These are phyloP conservation scores for Podila epicladia DNA, from an alignment of 192 early-diverging fungal species.

Conservation along the genomic window DNA sequence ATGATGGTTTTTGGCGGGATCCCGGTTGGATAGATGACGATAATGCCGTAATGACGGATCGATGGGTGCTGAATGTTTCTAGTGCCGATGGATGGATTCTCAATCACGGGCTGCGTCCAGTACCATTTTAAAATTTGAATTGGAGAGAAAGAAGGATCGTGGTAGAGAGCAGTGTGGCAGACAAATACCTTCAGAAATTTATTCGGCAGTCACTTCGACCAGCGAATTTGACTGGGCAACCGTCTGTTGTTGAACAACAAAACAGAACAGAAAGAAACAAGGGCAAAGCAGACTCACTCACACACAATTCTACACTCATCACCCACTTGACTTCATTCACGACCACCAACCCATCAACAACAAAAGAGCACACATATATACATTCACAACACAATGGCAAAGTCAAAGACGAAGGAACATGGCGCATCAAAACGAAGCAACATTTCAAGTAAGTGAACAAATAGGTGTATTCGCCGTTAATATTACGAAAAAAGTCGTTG, in stretches of 20 bases:
- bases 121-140: not conserved
- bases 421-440: slow-evolving; percentile 21
- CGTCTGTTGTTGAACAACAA: not conserved
- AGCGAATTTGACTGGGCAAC: too few relatives aligned
- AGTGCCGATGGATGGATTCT: slow-evolving; percentile 7
- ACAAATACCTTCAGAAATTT: not conserved
- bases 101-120: not conserved
- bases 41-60: slow-evolving; percentile 3
- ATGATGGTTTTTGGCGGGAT: too few relatives aligned
- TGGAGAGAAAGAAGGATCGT: not conserved
- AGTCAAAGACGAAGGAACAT: slow-evolving; percentile 12
- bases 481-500: not conserved
- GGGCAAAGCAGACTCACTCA: not conserved
- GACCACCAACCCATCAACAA: too few relatives aligned
- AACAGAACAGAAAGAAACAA: not conserved
- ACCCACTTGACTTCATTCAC: not conserved
- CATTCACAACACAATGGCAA: slow-evolving; percentile 32
- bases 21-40: slow-evolving; percentile 13
- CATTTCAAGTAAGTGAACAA: slow-evolving; percentile 15
- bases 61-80: slow-evolving; percentile 1
- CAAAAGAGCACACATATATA: too few relatives aligned
- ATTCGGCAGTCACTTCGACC: not conserved
- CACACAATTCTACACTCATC: not conserved
- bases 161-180: not conserved
- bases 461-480: not conserved